Evolutionary conservation across 306 rosid genomes (phyloP).

Genomic region (Gynostemma pentaphyllum): DNA sequence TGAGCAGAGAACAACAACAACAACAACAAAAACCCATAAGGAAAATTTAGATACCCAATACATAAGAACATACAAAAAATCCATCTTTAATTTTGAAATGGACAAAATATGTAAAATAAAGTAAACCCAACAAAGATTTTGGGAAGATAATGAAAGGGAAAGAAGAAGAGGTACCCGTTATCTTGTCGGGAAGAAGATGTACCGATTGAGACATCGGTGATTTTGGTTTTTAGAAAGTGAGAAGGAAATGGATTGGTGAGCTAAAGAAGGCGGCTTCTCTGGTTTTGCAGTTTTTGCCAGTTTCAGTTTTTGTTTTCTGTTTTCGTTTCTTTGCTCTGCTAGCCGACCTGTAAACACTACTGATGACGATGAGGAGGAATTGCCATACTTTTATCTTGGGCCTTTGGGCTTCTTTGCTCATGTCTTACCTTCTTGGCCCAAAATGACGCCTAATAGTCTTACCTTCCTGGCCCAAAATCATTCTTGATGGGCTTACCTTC

Average conservation of each 20-base stretch:
- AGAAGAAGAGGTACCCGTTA: slow-evolving; percentile 24
- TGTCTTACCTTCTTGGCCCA: no score
- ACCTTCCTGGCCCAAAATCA: no score
- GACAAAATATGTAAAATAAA: not conserved
- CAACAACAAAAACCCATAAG: not conserved
- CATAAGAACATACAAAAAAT: not conserved
- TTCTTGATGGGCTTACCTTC: no score
- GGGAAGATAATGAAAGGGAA: not conserved
- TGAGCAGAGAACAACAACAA: not conserved
- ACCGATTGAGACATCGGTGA: slow-evolving; percentile 44
- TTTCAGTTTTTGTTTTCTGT: not conserved
- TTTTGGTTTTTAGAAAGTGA: not conserved
- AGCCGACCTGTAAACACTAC: not conserved
- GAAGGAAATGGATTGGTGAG: not conserved
- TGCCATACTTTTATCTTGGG: no score
- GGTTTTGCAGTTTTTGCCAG: not conserved
- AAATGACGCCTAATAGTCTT: no score
- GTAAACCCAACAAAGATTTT: not conserved
- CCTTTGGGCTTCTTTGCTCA: no score
- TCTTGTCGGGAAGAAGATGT: slow-evolving; percentile 27
- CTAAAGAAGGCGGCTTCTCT: not conserved
- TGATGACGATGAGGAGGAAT: no score
- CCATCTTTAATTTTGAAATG: not conserved
- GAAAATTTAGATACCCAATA: not conserved
- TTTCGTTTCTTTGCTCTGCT: not conserved